phyloP scores from a whole-genome alignment of 2,329 filamentous ascomycete genomes.

The Akanthomyces lecanii region DNA sequence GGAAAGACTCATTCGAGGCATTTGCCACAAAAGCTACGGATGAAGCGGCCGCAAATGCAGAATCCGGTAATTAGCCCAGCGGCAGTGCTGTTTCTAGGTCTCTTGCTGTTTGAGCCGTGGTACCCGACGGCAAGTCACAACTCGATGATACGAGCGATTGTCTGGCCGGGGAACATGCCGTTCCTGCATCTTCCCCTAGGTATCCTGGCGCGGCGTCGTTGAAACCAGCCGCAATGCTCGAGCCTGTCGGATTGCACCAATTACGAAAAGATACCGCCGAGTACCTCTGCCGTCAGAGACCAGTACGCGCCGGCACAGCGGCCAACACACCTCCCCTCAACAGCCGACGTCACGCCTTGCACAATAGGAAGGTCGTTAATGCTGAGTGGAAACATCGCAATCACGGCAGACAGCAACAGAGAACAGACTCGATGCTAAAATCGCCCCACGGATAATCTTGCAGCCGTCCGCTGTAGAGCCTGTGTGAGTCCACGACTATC shows the following conservation, averaged over 20 bases:
- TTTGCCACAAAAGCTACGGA: not conserved
- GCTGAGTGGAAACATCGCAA: not conserved
- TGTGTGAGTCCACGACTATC: not conserved
- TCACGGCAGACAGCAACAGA: not conserved
- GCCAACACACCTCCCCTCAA: not conserved
- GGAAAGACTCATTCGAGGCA: not conserved
- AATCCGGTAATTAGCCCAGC: no score
- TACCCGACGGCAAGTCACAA: not conserved
- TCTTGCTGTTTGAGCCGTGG: not conserved
- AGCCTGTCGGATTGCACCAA: not conserved
- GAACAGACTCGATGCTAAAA: not conserved
- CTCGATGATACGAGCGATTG: not conserved
- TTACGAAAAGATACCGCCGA: not conserved
- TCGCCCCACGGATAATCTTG: constrained; percentile 1
- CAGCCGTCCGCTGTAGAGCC: not conserved
- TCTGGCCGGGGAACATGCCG: not conserved
- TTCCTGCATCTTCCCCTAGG: not conserved
- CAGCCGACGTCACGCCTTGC: not conserved
- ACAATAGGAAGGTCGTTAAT: not conserved
- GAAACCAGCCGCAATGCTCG: not conserved
- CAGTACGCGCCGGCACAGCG: not conserved
- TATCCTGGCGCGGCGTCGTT: not conserved
- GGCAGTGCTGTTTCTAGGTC: not conserved
- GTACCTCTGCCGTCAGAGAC: not conserved
- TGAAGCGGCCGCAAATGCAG: no score